Base-by-base conservation (phyloP, 2,329 filamentous ascomycete species). In the Fusarium sp. region DNA sequence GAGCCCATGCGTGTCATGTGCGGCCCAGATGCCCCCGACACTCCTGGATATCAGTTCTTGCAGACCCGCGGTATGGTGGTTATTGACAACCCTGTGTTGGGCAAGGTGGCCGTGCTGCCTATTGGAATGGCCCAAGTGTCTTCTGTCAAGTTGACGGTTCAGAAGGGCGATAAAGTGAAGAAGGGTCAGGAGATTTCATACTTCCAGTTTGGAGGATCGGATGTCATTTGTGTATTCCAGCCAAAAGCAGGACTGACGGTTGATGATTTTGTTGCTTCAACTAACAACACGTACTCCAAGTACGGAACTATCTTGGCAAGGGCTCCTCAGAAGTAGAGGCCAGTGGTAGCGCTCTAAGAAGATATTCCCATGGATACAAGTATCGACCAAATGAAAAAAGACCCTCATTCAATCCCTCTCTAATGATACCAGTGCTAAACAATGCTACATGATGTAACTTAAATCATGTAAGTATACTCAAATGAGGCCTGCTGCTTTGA, bases 151-250 rank as follows among this genome's bases (percentile, higher is more conserved):
- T 32, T 64, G 30, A 56, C 61, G 0, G 18, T 40, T 1, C 27
- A 26, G 20, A 53, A 46, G 9, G 61, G 61, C 6, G 61, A 64
- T 2, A 18, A 5, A 13, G 5, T 64, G 13, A 10, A 64, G 13
- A 64, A 64, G 9, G 59, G 61, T n/a, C 27, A 64, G 1, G 61
- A 64, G 15, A 56, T 64, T 4, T 64, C 41, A 1, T 64, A 64
- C 35, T 64, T 64, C 4, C 59, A 64, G n/a, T 64, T 64, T 18
- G 59, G 61, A 64, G 61, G 61, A 2, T 64, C 61, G 3, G 59
- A 64, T 33, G 40, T 64, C 3, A 64, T 64, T 8, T 64, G 61
- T 4, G 61, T 64, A 5, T 64, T 64, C 48, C 61, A 64, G 13
- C 41, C 46, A 1, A 35, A 56, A 15, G 59, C 59, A 3, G 61